Percentiles rank a stretch among this genome's conserved stretches.
phyloP scores from a whole-genome alignment of 192 early-diverging fungal species.

The Gorgonomyces haynaldii region DNA sequence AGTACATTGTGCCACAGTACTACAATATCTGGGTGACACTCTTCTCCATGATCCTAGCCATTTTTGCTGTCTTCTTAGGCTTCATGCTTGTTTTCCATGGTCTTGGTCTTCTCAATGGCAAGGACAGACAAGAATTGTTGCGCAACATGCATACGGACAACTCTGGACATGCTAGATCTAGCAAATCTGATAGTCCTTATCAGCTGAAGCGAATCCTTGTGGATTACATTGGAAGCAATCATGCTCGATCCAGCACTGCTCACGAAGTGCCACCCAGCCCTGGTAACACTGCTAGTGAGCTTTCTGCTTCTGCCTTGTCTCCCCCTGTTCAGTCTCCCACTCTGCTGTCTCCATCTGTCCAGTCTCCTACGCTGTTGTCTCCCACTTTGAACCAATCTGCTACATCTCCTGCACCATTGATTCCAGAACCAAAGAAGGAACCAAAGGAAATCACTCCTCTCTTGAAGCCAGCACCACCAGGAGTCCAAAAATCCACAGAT shows the following conservation, averaged over 20 bases:
- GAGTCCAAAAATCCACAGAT: background rate
- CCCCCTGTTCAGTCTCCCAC: no score
- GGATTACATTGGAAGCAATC: no score
- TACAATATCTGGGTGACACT: background rate
- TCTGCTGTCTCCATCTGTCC: no score
- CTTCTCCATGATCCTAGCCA: background rate
- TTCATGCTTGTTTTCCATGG: background rate
- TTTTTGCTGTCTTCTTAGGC: constrained; percentile 7
- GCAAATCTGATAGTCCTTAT: no score
- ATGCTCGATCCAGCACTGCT: no score
- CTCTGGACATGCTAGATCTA: no score
- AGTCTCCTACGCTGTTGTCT: no score
- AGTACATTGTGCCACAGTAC: background rate
- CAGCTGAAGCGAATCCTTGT: no score
- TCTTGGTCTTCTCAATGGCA: background rate
- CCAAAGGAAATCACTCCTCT: background rate
- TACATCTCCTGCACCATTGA: background rate
- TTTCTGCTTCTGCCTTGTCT: no score
- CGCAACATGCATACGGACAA: no score
- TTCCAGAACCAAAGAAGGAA: background rate
- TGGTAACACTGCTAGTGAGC: no score
- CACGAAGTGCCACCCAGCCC: no score
- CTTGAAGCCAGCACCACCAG: background rate
- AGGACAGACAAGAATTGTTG: background rate
- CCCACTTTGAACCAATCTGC: background rate